Percentiles rank a stretch among this genome's conserved stretches.
Evolutionary conservation across 192 early-diverging fungal species (phyloP).

Genomic region (Chytriomyces hyalinus): DNA sequence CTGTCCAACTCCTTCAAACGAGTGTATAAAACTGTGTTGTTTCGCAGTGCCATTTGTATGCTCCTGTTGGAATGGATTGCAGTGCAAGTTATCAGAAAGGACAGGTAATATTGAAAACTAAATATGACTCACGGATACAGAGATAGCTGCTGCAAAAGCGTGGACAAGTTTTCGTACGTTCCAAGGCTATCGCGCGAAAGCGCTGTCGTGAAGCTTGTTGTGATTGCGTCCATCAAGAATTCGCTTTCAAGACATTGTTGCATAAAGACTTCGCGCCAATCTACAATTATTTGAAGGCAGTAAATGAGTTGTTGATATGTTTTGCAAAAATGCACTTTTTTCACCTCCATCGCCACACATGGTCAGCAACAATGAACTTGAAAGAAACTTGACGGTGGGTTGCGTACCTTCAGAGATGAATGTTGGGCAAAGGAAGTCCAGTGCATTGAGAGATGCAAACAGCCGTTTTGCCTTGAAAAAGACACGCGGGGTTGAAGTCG

Average conservation of each 20-base stretch:
- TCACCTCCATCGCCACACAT: constrained; percentile 31
- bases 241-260: constrained; percentile 14
- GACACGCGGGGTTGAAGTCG: background rate
- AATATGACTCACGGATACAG: constrained; percentile 7
- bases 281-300: background rate
- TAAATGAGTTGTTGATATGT: background rate
- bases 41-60: background rate
- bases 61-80: background rate
- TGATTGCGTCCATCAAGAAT: background rate
- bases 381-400: background rate
- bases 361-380: constrained; percentile 20
- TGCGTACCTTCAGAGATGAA: background rate
- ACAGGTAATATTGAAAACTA: background rate
- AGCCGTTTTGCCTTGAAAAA: constrained; percentile 14
- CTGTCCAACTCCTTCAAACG: background rate
- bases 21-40: background rate
- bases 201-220: background rate
- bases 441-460: background rate
- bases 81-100: too few species aligned
- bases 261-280: constrained; percentile 24
- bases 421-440: constrained; percentile 19
- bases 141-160: constrained; percentile 22
- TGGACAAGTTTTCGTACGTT: constrained; percentile 15
- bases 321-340: background rate
- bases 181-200: background rate